These are phyloP conservation scores for Lentinula novae-zelandiae DNA, from an alignment of 1,284 basidiomycete genomes.

Conservation along the genomic window DNA sequence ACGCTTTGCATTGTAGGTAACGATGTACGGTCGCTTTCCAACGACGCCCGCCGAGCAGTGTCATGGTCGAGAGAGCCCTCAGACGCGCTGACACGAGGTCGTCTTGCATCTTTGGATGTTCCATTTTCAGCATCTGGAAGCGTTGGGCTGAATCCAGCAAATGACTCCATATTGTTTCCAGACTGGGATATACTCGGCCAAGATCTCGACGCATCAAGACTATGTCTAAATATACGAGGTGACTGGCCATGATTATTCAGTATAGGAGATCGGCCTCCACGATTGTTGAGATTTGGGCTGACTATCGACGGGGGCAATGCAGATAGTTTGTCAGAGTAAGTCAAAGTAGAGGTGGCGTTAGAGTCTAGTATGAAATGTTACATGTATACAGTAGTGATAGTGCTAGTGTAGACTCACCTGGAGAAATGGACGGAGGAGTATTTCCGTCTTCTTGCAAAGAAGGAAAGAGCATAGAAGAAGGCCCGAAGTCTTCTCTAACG, in stretches of 20 bases:
- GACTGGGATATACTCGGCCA: constrained; percentile 18
- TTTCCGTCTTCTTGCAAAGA: background rate
- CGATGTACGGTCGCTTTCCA: constrained; percentile 32
- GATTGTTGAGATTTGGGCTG: constrained; percentile 20
- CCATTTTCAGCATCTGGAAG: background rate
- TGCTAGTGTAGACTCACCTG: constrained; percentile 5
- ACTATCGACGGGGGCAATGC: constrained; percentile 26
- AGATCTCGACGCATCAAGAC: constrained; percentile 30
- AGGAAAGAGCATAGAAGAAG: constrained; percentile 13
- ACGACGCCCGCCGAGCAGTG: constrained; percentile 30
- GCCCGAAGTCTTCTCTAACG: background rate
- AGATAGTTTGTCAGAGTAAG: constrained; percentile 40
- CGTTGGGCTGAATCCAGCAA: constrained; percentile 6
- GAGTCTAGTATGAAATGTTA: constrained; percentile 5
- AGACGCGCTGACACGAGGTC: constrained; percentile 15
- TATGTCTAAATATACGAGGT: constrained; percentile 24
- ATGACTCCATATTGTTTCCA: constrained; percentile 8
- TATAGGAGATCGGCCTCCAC: constrained; percentile 19
- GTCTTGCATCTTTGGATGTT: background rate
- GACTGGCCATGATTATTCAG: constrained; percentile 17
- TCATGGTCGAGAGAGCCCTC: constrained; percentile 26
- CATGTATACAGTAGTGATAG: background rate
- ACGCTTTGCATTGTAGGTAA: constrained; percentile 26
- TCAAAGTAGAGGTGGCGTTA: constrained; percentile 17
- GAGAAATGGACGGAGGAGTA: constrained; percentile 7